Base-by-base conservation (phyloP, 108 stramenopile genomes). In the Pseudonitzschia multiseries region DNA sequence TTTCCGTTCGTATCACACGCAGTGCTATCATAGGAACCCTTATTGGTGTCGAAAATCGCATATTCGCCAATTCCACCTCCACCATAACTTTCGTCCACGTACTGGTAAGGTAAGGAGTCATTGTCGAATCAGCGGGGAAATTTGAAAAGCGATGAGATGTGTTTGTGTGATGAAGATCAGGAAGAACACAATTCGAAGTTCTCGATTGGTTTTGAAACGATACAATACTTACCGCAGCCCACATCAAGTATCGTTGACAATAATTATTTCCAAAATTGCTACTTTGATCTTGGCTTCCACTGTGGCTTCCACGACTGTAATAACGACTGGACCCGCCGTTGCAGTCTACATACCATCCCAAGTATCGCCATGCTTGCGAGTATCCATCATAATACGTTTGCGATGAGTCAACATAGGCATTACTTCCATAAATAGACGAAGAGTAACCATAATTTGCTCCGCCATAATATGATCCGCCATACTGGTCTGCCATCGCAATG, bases 21-120 rank as follows among this genome's bases (percentile, higher is more conserved):
- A 20, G 64, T 82, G 14, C 70, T 26, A 43, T 84, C 79, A 76
- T 79, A 85, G 14, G 21, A n/a, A 5, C 69, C 52, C 22, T 61
- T 53, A 22, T 70, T 46, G 22, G 28, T 28, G 61, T 87, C 78
- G 53, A 74, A 90, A 59, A 81, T 83, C 18, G 66, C 43, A 64
- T 90, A 90, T 76, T 90, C 89, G 6, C 85, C 87, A 65, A 87
- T 85, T 17, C 87, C 89, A 13, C 85, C 82, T 15, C 90, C 90
- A 36, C 65, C 4, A 65, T 88, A 87, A 18, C 72, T 69, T 17
- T 72, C 52, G 63, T 91, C 87, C 36, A 88, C 81, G 72, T 91
- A 90, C 79, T 83, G 59, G 59, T 8, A 56, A 26, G 10, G 22
- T 1, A 2, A 26, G 24, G 24, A 56, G 18, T 21, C 17, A n/a